Evolutionary conservation across 2,329 filamentous ascomycete species (phyloP).

Genomic region (Pestalotiopsis sp.): DNA sequence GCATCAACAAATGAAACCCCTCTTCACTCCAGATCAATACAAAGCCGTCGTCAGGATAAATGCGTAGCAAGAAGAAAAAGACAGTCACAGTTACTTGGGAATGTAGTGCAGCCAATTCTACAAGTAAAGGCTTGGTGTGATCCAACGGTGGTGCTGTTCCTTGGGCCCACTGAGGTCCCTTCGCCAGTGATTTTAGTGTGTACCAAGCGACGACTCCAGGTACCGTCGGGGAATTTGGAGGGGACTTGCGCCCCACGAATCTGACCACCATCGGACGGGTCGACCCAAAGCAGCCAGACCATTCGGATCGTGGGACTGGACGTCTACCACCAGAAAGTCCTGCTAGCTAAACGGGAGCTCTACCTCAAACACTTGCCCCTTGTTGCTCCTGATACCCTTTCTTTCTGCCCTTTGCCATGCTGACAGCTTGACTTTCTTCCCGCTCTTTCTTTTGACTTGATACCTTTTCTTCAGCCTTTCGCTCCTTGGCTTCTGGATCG

Average conservation of each 20-base stretch:
- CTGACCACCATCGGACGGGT: constrained; percentile 11
- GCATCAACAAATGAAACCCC: no score
- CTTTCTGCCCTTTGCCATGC: background rate
- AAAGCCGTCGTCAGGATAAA: no score
- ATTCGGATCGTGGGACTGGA: background rate
- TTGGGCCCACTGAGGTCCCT: background rate
- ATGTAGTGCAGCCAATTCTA: no score
- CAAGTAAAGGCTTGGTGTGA: background rate
- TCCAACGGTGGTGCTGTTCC: background rate
- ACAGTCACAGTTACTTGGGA: no score
- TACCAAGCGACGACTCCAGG: background rate
- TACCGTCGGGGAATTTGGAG: background rate
- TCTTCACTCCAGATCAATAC: no score
- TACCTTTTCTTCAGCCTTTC: background rate
- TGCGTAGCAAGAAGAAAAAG: no score
- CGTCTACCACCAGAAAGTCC: background rate
- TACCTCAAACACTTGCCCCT: constrained; percentile 5
- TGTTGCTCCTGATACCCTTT: constrained; percentile 2
- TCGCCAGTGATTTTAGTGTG: background rate
- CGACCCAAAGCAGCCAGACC: background rate
- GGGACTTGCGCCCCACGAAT: constrained; percentile 5
- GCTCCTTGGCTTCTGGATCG: background rate
- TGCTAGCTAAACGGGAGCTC: background rate
- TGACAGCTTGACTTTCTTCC: background rate
- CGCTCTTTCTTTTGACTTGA: background rate